Base-by-base conservation (phyloP, 2,329 filamentous ascomycete genomes). In the Leptosphaerulina australis region DNA sequence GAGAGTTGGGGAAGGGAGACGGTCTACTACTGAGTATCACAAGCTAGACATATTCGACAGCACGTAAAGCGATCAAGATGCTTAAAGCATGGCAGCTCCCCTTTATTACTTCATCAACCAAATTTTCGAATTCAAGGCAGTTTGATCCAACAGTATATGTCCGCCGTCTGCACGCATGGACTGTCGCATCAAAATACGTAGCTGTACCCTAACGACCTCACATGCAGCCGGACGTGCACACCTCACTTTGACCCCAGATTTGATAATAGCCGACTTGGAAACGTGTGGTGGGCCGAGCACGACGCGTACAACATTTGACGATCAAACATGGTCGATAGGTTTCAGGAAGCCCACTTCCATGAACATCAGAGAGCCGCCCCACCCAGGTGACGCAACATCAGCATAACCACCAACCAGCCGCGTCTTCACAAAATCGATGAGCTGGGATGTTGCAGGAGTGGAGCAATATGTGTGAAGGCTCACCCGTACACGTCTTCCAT, bases 291-390 rank as follows among this genome's bases (percentile, higher is more conserved):
- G 48, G 25, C 48, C 48, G 36, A 51, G 37, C 26, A 28, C 30
- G 41, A 51, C 48, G 41, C 41, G 48, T 46, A 51, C 36, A 29
- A 44, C 37, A 37, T 33, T 46, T 28, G 36, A 26, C 48, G 22
- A 51, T 51, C 48, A 41, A 51, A 43, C 41, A 37, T 31, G 41
- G 48, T 51, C 48, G 28, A 51, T 45, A 21, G 41, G 48, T 51
- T 51, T 51, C 48, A 51, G 37, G 10, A 18, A 43, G 36, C 26
- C 36, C 36, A 46, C 41, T 39, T 46, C 41, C 37, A 30, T 51
- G 48, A 51, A 51, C 43, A 34, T 51, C 48, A 41, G 30, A 35
- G 40, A 12, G 11, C 29, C 5, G 41, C 25, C 48, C 40, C 48
- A 41, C 48, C 25, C 36, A 20, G 29, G 30, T 46, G 41, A 51